Evolutionary conservation across 129 eudicot species (phyloP).

Genomic region (Artemisia tridentata): DNA sequence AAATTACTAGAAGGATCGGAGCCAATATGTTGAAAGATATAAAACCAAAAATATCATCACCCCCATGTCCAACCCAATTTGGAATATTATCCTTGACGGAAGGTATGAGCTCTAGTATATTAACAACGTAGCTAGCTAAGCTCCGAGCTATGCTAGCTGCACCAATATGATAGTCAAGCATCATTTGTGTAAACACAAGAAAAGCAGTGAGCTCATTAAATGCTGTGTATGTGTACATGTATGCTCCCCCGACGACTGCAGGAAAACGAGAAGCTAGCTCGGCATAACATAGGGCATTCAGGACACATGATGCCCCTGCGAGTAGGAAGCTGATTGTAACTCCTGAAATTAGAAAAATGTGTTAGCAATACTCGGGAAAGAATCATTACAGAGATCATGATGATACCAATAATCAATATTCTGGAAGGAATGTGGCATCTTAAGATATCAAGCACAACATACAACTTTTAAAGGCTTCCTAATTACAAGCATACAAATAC

Average conservation of each 20-base stretch:
- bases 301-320: constrained; percentile 92
- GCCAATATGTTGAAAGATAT: constrained; percentile 79
- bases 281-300: constrained; percentile 96
- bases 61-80: constrained; percentile 94
- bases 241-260: constrained; percentile 99
- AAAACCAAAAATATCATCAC: constrained; percentile 63
- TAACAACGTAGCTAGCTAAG: constrained; percentile 77
- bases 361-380: constrained; percentile 14
- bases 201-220: constrained; percentile 99
- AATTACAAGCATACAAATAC: no score
- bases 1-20: constrained; percentile 68
- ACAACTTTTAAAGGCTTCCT: no score
- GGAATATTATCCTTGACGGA: constrained; percentile 71
- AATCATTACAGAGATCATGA: no score
- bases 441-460: no score
- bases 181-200: constrained; percentile 92
- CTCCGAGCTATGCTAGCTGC: constrained; percentile 99
- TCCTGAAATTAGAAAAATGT: constrained; percentile 58
- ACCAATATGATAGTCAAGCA: constrained; percentile 99
- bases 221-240: constrained; percentile 86
- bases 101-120: constrained; percentile 79
- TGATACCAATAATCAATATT: neutral
- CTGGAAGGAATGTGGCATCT: neutral
- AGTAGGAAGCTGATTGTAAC: constrained; percentile 89
- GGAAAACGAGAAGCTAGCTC: constrained; percentile 97